Evolutionary conservation across 1,139 yeast genomes (phyloP).

Genomic region (Pneumocystis sp.): DNA sequence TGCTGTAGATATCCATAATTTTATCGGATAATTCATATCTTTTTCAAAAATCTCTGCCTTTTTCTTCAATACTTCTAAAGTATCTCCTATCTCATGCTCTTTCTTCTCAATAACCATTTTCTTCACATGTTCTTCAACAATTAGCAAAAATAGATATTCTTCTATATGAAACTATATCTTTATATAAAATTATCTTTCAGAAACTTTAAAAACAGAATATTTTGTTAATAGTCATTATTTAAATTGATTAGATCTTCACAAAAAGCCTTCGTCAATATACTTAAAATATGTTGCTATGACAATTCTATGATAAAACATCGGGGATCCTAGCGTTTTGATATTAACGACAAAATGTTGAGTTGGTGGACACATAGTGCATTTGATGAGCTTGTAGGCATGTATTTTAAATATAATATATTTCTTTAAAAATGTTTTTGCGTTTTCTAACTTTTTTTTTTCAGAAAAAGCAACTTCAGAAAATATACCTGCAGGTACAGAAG

Average conservation of each 20-base stretch:
- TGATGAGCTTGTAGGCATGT: constrained; percentile 9
- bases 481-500: constrained; percentile 84
- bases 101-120: background rate
- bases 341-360: constrained; percentile 11
- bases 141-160: background rate
- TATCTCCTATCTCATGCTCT: background rate
- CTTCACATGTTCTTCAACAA: background rate
- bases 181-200: no score
- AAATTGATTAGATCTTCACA: no score
- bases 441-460: background rate
- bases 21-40: background rate
- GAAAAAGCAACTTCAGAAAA: constrained; percentile 73
- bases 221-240: no score
- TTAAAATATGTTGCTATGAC: no score
- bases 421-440: constrained; percentile 31
- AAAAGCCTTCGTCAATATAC: no score
- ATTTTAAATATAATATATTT: constrained; percentile 24
- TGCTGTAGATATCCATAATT: background rate
- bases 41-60: background rate
- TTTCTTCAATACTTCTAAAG: background rate
- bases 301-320: no score
- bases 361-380: constrained; percentile 16
- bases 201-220: no score
- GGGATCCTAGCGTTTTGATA: no score
- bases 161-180: background rate